Conservation (phyloP, 2,329 filamentous ascomycete genomes). For the Akanthomyces uredinophilus region DNA sequence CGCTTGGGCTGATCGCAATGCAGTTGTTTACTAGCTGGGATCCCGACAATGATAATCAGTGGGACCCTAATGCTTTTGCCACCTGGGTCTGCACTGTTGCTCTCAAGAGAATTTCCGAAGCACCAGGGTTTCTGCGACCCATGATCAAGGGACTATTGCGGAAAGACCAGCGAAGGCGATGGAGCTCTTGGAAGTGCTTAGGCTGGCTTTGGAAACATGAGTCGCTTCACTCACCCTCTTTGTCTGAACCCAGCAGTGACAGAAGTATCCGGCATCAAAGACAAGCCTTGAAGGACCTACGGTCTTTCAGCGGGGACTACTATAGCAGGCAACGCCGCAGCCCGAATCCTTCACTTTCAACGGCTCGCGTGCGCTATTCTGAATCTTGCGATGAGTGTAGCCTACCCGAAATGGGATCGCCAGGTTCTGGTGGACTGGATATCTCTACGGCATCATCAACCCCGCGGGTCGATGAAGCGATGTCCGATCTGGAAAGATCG, state of each 20-base stretch:
- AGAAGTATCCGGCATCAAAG: neutral
- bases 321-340: neutral
- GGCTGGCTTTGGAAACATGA: conserved; percentile 8
- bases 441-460: neutral
- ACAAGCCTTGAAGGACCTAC: neutral
- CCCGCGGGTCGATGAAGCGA: neutral
- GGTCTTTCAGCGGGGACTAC: neutral
- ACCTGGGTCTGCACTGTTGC: neutral
- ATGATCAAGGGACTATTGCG: neutral
- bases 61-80: conserved; percentile 2
- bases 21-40: conserved; percentile 12
- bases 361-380: neutral
- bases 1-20: conserved; percentile 10
- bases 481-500: neutral
- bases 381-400: neutral
- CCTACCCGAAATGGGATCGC: neutral
- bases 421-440: neutral
- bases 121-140: neutral
- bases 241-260: neutral
- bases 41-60: neutral
- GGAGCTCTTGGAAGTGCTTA: conserved; percentile 12
- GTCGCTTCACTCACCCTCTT: neutral
- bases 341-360: neutral
- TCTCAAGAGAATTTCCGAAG: neutral
- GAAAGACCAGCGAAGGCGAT: neutral